phyloP scores from a whole-genome alignment of 2,329 filamentous ascomycete genomes.

The Aureobasidium sp. region DNA sequence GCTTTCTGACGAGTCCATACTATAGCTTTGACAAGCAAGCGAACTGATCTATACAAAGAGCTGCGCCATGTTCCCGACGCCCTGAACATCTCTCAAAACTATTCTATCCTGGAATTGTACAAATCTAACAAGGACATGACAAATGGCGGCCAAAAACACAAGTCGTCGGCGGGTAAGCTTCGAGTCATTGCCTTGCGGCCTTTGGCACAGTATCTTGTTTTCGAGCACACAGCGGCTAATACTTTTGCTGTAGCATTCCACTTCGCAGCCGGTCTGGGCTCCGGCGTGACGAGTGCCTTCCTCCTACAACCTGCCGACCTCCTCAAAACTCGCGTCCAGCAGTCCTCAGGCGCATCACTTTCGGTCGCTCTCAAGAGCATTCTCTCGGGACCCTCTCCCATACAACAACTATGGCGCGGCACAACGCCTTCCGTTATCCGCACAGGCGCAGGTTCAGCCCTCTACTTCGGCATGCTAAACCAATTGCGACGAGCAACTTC shows the following conservation, averaged over 20 bases:
- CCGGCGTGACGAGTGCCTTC: slow-evolving; percentile 79
- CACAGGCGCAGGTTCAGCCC: slow-evolving; percentile 83
- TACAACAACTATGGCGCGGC: slow-evolving; percentile 81
- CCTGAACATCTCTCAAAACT: neutral
- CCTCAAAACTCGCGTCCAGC: slow-evolving; percentile 92
- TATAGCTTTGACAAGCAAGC: neutral
- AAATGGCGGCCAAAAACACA: slow-evolving; percentile 19
- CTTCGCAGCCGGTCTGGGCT: slow-evolving; percentile 80
- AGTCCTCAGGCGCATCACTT: slow-evolving; percentile 64
- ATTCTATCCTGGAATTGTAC: neutral
- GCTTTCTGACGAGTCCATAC: slow-evolving; percentile 10
- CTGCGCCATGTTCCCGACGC: slow-evolving; percentile 4
- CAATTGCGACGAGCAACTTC: slow-evolving; percentile 35
- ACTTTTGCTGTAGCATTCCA: slow-evolving; percentile 58
- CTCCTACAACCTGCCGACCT: slow-evolving; percentile 93
- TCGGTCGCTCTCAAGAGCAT: slow-evolving; percentile 63
- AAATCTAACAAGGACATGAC: slow-evolving; percentile 17
- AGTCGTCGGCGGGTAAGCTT: slow-evolving; percentile 18
- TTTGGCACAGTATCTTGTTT: neutral
- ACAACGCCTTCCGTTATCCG: slow-evolving; percentile 88
- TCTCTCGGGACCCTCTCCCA: slow-evolving; percentile 56
- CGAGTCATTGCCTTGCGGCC: neutral
- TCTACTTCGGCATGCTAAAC: slow-evolving; percentile 91
- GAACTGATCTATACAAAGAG: neutral
- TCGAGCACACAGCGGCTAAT: neutral